Base-by-base conservation (phyloP, 306 rosid genomes). In the Pachyrhizus erosus region DNA sequence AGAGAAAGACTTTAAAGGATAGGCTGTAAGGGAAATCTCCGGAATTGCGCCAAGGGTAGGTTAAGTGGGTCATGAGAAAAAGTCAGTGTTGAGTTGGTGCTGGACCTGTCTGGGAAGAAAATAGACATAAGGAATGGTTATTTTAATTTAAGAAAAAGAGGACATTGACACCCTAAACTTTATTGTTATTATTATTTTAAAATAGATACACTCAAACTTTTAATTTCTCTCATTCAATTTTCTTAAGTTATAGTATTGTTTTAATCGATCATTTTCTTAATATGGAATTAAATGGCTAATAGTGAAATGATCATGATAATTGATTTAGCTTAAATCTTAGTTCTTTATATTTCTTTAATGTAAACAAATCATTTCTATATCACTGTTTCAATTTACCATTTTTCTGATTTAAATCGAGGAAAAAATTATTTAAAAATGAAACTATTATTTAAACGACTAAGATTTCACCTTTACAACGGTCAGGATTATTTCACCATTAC, bases 11-110 rank as follows among this genome's bases (percentile, higher is more conserved):
- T 68, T 67, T 18, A 37, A 34, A 29, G 23, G 72, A 20, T 34
- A 20, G 51, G 51, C 10, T 21, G 20, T 70, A 70, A 23, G 75
- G 37, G 57, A 13, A 70, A 43, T 45, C 40, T 70, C 58, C 15
- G 39, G 40, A 46, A 7, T 70, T 45, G 58, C 60, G 55, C 60
- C 58, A 70, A 70, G 39, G 58, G 60, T 70, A 70, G 76, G 76
- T 45, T 24, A 46, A 45, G 34, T 70, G 57, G 75, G 75, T 45
- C 75, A 45, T 24, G 21, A 14, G 8, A 24, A 43, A 42, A 43
- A 42, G 54, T 40, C 27, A 7, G 26, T 37, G 52, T 39, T 68
- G 27, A 42, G 75, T 69, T 67, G 33, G 74, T 68, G 52, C 11
- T 21, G 18, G 33, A 42, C 39, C 29, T 49, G 29, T 72, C 43